Percentiles rank a stretch among this genome's conserved stretches.
Conservation (phyloP, 306 rosid species). For the Begonia masoniana region DNA sequence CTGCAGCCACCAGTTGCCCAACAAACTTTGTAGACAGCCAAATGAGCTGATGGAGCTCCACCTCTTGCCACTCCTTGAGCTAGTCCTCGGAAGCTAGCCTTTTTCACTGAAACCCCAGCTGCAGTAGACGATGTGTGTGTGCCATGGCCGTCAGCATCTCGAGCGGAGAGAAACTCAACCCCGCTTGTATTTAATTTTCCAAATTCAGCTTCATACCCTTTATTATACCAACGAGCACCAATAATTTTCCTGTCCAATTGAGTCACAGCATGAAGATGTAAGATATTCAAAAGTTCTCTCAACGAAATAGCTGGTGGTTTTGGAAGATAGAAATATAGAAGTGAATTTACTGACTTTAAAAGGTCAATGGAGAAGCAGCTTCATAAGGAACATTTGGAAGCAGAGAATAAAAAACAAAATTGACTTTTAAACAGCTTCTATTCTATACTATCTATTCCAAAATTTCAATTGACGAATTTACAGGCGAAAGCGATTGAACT, state of each 20-base stretch:
- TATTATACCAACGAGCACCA: conserved; percentile 56
- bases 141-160: conserved; percentile 51
- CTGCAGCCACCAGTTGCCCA: conserved; percentile 48
- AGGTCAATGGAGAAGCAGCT: no score
- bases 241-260: conserved; percentile 39
- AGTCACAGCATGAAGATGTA: background rate
- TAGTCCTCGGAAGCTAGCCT: conserved; percentile 34
- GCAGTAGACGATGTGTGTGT: conserved; percentile 60
- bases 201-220: conserved; percentile 58
- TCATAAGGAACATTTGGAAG: background rate
- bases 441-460: no score
- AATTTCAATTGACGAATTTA: no score
- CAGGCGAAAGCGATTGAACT: no score
- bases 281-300: background rate
- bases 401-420: background rate
- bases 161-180: conserved; percentile 33
- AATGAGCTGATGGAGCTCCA: conserved; percentile 47
- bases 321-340: no score
- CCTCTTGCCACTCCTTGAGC: conserved; percentile 51
- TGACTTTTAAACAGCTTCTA: no score
- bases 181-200: conserved; percentile 30
- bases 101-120: conserved; percentile 29
- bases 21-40: conserved; percentile 49
- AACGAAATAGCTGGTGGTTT: no score
- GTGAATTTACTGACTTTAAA: no score